These are phyloP conservation scores for Eleusine coracana DNA, from an alignment of 176 grass and related monocot species.

Conservation along the genomic window DNA sequence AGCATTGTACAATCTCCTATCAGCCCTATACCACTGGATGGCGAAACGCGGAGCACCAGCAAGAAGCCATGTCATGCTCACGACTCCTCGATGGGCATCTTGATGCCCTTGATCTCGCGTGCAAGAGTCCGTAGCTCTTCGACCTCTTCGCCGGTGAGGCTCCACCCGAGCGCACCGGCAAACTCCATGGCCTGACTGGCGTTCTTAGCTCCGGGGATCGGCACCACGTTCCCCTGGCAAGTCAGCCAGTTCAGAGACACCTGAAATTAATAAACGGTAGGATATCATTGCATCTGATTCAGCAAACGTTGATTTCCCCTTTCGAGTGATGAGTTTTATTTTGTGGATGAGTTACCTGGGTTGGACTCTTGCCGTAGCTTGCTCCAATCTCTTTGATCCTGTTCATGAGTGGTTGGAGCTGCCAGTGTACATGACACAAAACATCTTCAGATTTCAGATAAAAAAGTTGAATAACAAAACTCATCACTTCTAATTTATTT, in stretches of 20 bases:
- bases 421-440: neutral
- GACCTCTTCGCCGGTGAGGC: slow-evolving; percentile 52
- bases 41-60: neutral
- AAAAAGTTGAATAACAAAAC: neutral
- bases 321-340: neutral
- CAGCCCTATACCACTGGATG: too few relatives aligned
- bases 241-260: slow-evolving; percentile 90
- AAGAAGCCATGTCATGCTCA: slow-evolving; percentile 12
- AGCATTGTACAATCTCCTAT: too few relatives aligned
- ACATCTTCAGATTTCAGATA: slow-evolving; percentile 21
- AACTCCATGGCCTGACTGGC: slow-evolving; percentile 65
- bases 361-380: slow-evolving; percentile 74
- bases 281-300: neutral
- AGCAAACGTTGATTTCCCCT: neutral
- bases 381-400: slow-evolving; percentile 83
- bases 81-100: slow-evolving; percentile 72
- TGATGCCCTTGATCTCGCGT: slow-evolving; percentile 48
- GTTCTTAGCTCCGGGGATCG: slow-evolving; percentile 92
- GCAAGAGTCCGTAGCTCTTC: slow-evolving; percentile 62
- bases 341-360: slow-evolving; percentile 60
- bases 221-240: slow-evolving; percentile 85
- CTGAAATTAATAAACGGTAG: slow-evolving; percentile 34
- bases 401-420: slow-evolving; percentile 89
- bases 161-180: slow-evolving; percentile 61
- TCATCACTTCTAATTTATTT: neutral